These are phyloP conservation scores for Eremochloa ophiuroides DNA, from an alignment of 176 grass and related monocot genomes.

Conservation along the genomic window DNA sequence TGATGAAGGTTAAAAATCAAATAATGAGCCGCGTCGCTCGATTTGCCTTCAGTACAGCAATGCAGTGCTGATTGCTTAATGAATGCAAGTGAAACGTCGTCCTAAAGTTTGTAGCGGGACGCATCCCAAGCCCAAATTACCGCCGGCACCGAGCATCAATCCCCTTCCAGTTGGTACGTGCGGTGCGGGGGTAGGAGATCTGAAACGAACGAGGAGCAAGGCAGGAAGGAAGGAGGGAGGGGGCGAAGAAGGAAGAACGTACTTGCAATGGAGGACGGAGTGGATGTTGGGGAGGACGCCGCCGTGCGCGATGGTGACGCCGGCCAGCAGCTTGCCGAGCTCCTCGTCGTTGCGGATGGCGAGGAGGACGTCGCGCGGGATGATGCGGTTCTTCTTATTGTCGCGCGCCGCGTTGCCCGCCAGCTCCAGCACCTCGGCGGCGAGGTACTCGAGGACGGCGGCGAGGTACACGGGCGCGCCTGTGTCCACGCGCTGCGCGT, in stretches of 20 bases:
- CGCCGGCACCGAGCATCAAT: not conserved
- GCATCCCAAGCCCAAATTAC: not conserved
- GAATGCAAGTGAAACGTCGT: not conserved
- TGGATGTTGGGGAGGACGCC: too few species aligned
- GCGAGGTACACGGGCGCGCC: conserved; percentile 69
- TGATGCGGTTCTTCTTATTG: conserved; percentile 45
- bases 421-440: conserved; percentile 52
- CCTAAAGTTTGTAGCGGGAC: not conserved
- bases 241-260: not conserved
- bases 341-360: conserved; percentile 54
- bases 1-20: not conserved
- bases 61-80: not conserved
- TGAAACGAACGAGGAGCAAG: not conserved
- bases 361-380: conserved; percentile 41
- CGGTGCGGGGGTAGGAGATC: not conserved
- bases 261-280: conserved; percentile 77
- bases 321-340: too few species aligned
- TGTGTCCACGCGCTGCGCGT: conserved; percentile 35
- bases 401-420: conserved; percentile 42
- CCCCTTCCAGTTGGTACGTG: not conserved
- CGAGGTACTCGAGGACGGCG: conserved; percentile 75
- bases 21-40: not conserved
- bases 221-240: not conserved
- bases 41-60: not conserved
- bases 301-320: too few species aligned